These are phyloP conservation scores for Drechslera avenae DNA, from an alignment of 2,329 filamentous ascomycete species.

Conservation along the genomic window DNA sequence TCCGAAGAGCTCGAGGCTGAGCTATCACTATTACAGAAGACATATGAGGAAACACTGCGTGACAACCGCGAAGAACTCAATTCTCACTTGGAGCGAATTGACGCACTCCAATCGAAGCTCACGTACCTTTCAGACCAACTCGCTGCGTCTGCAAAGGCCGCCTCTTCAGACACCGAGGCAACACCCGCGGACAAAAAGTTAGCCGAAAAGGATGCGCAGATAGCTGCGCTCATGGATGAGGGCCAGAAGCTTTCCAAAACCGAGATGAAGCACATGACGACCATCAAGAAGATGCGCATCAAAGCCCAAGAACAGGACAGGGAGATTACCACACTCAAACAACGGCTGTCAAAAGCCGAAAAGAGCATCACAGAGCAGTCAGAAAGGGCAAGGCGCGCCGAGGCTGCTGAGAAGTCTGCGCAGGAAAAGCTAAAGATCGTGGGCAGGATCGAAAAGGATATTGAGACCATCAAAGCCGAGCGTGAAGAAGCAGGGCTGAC, in stretches of 20 bases:
- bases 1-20: constrained; percentile 50
- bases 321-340: constrained; percentile 57
- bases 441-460: constrained; percentile 60
- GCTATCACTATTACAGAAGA: constrained; percentile 56
- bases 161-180: constrained; percentile 53
- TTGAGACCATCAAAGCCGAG: constrained; percentile 67
- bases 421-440: constrained; percentile 61
- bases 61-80: constrained; percentile 82
- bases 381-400: constrained; percentile 64
- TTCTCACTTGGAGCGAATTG: constrained; percentile 83
- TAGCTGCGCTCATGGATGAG: constrained; percentile 88
- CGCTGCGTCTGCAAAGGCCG: constrained; percentile 73
- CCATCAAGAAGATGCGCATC: constrained; percentile 76
- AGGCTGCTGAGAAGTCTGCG: constrained; percentile 63
- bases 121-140: constrained; percentile 84
- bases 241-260: constrained; percentile 84
- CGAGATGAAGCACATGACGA: constrained; percentile 81
- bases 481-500: constrained; percentile 66
- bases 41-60: constrained; percentile 57
- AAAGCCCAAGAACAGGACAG: constrained; percentile 60
- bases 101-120: constrained; percentile 88
- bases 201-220: constrained; percentile 87
- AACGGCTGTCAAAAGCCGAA: constrained; percentile 68
- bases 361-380: constrained; percentile 66
- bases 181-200: constrained; percentile 70